These are phyloP conservation scores for Cyclotella sp. DNA, from an alignment of 108 stramenopile species.

Conservation along the genomic window DNA sequence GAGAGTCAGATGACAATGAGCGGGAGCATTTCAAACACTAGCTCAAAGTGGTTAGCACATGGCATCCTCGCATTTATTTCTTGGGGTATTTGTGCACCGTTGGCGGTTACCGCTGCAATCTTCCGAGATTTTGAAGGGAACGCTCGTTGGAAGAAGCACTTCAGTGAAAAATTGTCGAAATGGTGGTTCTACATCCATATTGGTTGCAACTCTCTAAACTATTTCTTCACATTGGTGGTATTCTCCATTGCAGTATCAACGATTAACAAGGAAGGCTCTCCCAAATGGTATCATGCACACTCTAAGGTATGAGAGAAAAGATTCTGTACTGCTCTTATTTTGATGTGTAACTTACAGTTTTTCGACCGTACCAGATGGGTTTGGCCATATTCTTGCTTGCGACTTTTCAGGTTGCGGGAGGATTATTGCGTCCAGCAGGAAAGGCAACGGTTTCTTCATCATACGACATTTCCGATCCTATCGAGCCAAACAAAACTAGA, in stretches of 20 bases:
- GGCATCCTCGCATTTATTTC: constrained; percentile 42
- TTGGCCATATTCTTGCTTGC: constrained; percentile 43
- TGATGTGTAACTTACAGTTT: not conserved
- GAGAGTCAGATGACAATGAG: constrained; percentile 11
- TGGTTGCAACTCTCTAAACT: constrained; percentile 34
- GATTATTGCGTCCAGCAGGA: constrained; percentile 33
- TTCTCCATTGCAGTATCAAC: constrained; percentile 47
- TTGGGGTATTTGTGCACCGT: constrained; percentile 43
- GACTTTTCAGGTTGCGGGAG: constrained; percentile 42
- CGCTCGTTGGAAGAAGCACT: not conserved
- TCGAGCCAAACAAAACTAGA: constrained; percentile 17
- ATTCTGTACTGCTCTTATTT: not conserved
- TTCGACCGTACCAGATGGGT: constrained; percentile 30
- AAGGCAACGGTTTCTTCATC: not conserved
- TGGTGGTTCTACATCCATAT: constrained; percentile 47
- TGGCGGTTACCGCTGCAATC: constrained; percentile 40
- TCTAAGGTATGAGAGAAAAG: not conserved
- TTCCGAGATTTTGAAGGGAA: constrained; percentile 27
- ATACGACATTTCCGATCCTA: not conserved
- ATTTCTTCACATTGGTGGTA: constrained; percentile 39
- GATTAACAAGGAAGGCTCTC: constrained; percentile 15
- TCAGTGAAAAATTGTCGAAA: constrained; percentile 5
- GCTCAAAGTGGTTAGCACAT: constrained; percentile 38
- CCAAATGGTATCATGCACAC: constrained; percentile 34
- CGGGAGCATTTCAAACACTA: constrained; percentile 4